A percentile compares a stretch with the other conserved stretches of the same genome.
Evolutionary conservation across 225 moss, liverwort and hornwort species (phyloP).

Genomic region (Antitrichia curtipendula): DNA sequence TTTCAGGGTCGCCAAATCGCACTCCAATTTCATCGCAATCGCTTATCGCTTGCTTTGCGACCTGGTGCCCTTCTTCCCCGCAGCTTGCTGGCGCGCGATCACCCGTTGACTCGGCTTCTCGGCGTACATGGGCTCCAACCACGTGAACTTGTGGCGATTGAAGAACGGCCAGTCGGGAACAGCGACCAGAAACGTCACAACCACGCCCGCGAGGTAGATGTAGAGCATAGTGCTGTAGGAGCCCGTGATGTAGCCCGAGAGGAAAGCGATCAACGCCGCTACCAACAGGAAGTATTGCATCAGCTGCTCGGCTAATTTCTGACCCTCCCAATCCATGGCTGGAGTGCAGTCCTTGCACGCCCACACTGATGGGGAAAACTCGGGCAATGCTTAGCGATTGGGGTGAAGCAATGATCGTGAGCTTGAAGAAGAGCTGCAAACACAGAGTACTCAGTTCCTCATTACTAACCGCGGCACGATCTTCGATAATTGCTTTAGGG

Average conservation of each 20-base stretch:
- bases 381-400: background rate
- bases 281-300: slow-evolving; percentile 76
- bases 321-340: slow-evolving; percentile 95
- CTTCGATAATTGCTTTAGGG: background rate
- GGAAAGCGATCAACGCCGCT: slow-evolving; percentile 43
- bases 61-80: slow-evolving; percentile 54
- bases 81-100: slow-evolving; percentile 32
- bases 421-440: background rate
- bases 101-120: slow-evolving; percentile 46
- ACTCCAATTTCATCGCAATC: background rate
- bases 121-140: slow-evolving; percentile 46
- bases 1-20: background rate
- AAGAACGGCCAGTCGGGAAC: slow-evolving; percentile 79
- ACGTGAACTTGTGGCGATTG: slow-evolving; percentile 59
- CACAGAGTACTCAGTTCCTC: no score
- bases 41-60: slow-evolving; percentile 40
- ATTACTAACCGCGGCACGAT: background rate
- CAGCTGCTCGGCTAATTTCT: slow-evolving; percentile 78
- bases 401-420: background rate
- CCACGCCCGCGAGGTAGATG: slow-evolving; percentile 52
- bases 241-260: slow-evolving; percentile 43
- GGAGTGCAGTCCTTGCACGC: background rate
- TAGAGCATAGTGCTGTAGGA: slow-evolving; percentile 76
- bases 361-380: background rate
- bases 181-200: slow-evolving; percentile 49